phyloP scores from a whole-genome alignment of 2,329 filamentous ascomycete genomes.

The Colletotrichum abscissum region DNA sequence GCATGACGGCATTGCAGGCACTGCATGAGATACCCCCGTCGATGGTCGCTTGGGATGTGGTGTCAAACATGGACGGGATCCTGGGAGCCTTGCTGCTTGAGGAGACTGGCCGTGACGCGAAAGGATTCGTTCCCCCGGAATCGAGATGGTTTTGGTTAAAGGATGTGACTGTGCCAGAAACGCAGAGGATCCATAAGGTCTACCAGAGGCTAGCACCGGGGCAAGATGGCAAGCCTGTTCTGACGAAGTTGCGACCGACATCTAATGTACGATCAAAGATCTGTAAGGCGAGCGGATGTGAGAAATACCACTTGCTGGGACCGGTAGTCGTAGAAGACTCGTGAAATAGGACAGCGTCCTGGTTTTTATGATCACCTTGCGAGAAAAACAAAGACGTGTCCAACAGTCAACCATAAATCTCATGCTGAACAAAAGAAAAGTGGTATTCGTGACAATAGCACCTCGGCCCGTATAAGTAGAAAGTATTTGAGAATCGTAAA shows the following conservation, averaged over 20 bases:
- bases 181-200: neutral
- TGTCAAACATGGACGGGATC: constrained; percentile 22
- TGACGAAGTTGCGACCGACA: neutral
- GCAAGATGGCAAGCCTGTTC: neutral
- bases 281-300: constrained; percentile 3
- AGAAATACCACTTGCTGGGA: neutral
- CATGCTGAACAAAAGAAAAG: neutral
- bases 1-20: constrained; percentile 33
- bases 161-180: neutral
- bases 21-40: constrained; percentile 28
- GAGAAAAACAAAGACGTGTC: neutral
- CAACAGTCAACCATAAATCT: neutral
- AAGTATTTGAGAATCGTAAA: neutral
- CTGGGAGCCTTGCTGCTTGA: constrained; percentile 33
- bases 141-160: constrained; percentile 32
- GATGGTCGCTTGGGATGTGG: constrained; percentile 30
- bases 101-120: constrained; percentile 26
- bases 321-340: neutral
- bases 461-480: neutral
- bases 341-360: neutral
- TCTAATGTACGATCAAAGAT: constrained; percentile 1
- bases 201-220: constrained; percentile 1
- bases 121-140: constrained; percentile 24
- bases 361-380: neutral
- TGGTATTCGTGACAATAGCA: neutral